Evolutionary conservation across 306 rosid species (phyloP), one percentile per base, ranked within the genome.

Genomic region (Medicago ruthenica): DNA sequence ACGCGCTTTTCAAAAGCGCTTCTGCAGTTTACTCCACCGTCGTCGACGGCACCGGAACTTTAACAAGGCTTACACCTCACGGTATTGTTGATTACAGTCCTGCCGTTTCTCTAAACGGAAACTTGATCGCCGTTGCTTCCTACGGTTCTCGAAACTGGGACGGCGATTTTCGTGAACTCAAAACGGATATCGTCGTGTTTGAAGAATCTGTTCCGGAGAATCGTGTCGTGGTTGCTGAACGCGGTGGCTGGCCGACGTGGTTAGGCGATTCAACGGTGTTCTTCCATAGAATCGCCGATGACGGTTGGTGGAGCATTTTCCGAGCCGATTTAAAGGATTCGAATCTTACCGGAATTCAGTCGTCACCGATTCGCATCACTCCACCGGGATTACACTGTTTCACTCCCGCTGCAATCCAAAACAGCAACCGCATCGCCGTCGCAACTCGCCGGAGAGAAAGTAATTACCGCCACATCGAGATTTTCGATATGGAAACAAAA

Each of bases 191-290:
- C 2, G 85, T 85, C 11, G 93, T 88, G 17, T 91, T 91, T 59
- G 51, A 69, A 7, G 83, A 70, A 0, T 81, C 88, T 0, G 48
- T 78, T 2, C 90, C 89, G 3, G 63, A 8, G 13, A 48, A 66
- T 18, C 88, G 96, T 0, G 21, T 82, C 0, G 64, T 72, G 3
- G 75, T 88, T 73, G 75, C 86, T 36, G 75, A 83, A 17, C 82
- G 65, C 51, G 98, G 98, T 1, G 96, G 98, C 9, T 94, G 98
- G 97, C 98, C 98, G 15, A 83, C 98, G 4, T 94, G 97, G 97
- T 90, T 78, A 8, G 85, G 85, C 4, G 96, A 91, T 54, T 70
- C 88, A 0, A 82, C 80, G 0, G 13, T 94, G n/a, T 94, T 83
- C 80, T 94, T 90, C 27, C 98, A 94, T 50, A 82, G 87, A 27